Base-by-base conservation (phyloP, 2,329 filamentous ascomycete species). In the Fusarium verrucosum region DNA sequence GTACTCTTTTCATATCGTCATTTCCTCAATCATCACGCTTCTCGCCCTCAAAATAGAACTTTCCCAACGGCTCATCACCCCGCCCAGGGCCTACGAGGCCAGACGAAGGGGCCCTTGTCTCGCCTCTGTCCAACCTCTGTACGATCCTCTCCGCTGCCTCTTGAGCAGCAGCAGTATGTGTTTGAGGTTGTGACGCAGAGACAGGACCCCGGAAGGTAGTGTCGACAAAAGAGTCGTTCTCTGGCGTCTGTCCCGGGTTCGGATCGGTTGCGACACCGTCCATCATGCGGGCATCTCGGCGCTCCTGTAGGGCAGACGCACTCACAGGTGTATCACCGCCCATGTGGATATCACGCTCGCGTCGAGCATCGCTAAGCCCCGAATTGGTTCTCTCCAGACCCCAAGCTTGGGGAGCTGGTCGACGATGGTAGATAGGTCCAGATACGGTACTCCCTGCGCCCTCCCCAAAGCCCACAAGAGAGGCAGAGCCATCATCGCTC, bases 391-490 rank as follows among this genome's bases (percentile, higher is more conserved):
- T 76, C 73, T 86, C 84, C 9, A 85, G 73, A 11, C 73, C 74
- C 80, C 79, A 83, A 35, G 69, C 60, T 62, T 77, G 70, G 66
- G 80, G 81, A 64, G 77, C 76, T 46, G 80, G 76, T 43, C 84
- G 75, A 59, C 84, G 78, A 75, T 85, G 81, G 78, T 91, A 85
- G 73, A 91, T 90, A 35, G 92, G 92, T 0, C 92, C 92, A 58
- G 89, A 92, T 55, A 94, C 89, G 7, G 92, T 92, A 75, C 90
- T 92, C 68, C 90, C 92, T 10, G 94, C 94, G 30, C 94, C 94
- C 76, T 97, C 94, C 45, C 94, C 94, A 70, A 97, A 97, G 1
- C 91, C 94, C 10, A 97, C 94, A 7, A 97, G 83, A 63, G 90
- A 94, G 4, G 89, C 92, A 49, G 88, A 89, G 9, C 89, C 90